phyloP scores from a whole-genome alignment of 2,329 filamentous ascomycete genomes.

The Monilinia fructicola region DNA sequence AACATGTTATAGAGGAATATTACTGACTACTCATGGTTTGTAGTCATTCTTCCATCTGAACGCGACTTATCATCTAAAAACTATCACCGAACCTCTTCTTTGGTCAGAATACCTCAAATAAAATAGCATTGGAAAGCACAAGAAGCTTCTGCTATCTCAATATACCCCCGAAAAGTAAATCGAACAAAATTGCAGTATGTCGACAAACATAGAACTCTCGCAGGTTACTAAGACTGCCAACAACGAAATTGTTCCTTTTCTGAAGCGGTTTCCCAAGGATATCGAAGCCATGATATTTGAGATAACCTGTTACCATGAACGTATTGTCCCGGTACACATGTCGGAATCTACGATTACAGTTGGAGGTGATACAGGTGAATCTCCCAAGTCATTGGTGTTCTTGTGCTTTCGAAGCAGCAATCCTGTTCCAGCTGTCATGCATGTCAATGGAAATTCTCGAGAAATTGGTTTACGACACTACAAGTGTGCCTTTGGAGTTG shows the following conservation, averaged over 20 bases:
- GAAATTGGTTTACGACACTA: neutral
- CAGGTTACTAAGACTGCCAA: too few relatives aligned
- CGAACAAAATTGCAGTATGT: too few relatives aligned
- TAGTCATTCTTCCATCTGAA: neutral
- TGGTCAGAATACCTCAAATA: too few relatives aligned
- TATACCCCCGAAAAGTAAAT: neutral
- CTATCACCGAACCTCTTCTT: too few relatives aligned
- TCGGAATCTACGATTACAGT: neutral
- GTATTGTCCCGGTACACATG: neutral
- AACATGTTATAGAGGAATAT: too few relatives aligned
- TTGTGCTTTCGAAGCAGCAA: neutral
- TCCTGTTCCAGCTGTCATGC: neutral
- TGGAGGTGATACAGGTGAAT: neutral
- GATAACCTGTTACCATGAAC: neutral
- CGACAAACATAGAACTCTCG: neutral
- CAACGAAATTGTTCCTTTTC: neutral
- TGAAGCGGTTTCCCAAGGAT: neutral
- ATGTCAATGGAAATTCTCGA: neutral
- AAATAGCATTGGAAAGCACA: neutral
- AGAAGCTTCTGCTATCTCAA: too few relatives aligned
- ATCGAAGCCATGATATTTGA: neutral
- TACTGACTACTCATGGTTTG: neutral
- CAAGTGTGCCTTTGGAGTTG: neutral
- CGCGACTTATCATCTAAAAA: neutral
- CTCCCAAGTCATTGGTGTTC: rapidly evolving